Percentiles rank a stretch among this genome's conserved stretches.
These are phyloP conservation scores for Cucurbita ficifolia DNA, from an alignment of 306 rosid genomes.

Conservation along the genomic window DNA sequence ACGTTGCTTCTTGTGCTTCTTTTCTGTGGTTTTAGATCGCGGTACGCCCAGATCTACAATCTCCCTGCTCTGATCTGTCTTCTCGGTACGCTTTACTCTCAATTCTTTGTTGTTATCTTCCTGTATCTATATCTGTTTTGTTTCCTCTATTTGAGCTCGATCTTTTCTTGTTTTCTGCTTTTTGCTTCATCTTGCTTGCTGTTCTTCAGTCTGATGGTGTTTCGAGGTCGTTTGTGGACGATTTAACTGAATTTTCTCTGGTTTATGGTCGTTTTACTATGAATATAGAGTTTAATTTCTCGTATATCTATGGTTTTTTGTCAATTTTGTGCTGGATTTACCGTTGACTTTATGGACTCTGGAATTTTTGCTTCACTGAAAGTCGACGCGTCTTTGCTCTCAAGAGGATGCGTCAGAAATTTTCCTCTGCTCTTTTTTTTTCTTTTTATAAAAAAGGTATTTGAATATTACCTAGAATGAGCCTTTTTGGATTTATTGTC, in stretches of 20 bases:
- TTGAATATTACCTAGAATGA: not conserved
- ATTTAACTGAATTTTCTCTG: not conserved
- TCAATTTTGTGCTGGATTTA: not conserved
- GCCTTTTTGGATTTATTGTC: not conserved
- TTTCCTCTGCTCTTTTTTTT: not conserved
- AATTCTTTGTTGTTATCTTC: not conserved
- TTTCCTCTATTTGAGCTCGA: not conserved
- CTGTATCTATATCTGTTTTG: not conserved
- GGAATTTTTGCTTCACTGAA: not conserved
- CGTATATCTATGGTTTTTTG: not conserved
- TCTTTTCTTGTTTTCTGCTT: not conserved
- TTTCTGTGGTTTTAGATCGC: slow-evolving; percentile 2
- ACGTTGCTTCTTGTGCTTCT: not conserved
- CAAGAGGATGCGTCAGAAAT: not conserved
- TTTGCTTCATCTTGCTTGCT: not conserved
- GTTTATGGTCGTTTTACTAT: not conserved
- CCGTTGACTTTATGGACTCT: not conserved
- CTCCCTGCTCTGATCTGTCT: slow-evolving; percentile 7
- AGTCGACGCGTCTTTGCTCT: not conserved
- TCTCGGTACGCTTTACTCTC: slow-evolving; percentile 2
- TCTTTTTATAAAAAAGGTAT: not conserved
- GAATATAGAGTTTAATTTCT: not conserved
- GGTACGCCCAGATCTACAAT: slow-evolving; percentile 10
- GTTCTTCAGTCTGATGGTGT: not conserved
- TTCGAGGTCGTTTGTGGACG: not conserved